Percentiles rank a stretch among this genome's conserved stretches.
phyloP scores from a whole-genome alignment of 192 early-diverging fungal species.

The Coemansia sp. region DNA sequence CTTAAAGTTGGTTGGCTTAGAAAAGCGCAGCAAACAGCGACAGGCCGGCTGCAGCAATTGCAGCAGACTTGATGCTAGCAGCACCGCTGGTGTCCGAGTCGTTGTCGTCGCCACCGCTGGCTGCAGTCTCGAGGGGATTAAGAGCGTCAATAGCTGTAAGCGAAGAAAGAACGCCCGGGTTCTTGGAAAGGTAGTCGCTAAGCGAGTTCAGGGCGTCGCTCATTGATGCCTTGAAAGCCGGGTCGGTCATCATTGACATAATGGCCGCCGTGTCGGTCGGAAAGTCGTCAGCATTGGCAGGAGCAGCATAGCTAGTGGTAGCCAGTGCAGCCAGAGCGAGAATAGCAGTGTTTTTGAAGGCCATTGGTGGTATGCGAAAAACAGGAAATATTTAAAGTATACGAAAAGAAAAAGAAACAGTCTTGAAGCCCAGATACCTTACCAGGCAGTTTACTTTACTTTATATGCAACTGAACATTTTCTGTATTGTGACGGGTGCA shows the following conservation, averaged over 20 bases:
- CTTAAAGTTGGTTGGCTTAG: conserved; percentile 4
- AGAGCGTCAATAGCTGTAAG: neutral
- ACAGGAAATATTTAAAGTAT: neutral
- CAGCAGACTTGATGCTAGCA: conserved; percentile 16
- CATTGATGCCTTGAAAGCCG: conserved; percentile 18
- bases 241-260: neutral
- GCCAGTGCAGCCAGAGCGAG: conserved; percentile 14
- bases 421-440: neutral
- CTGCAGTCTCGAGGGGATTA: neutral
- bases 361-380: neutral
- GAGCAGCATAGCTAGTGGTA: neutral
- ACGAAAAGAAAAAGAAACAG: neutral
- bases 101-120: neutral
- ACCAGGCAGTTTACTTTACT: no score
- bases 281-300: neutral
- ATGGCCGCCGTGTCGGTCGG: neutral
- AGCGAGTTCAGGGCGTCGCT: conserved; percentile 12
- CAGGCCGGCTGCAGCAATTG: conserved; percentile 24
- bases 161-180: conserved; percentile 1
- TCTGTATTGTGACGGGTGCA: no score
- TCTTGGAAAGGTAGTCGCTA: conserved; percentile 4
- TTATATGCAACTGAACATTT: no score
- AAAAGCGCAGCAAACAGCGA: conserved; percentile 23
- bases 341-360: conserved; percentile 2
- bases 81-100: conserved; percentile 10